phyloP scores from a whole-genome alignment of 352 stramenopile species.

The Thalassiosira allenii region DNA sequence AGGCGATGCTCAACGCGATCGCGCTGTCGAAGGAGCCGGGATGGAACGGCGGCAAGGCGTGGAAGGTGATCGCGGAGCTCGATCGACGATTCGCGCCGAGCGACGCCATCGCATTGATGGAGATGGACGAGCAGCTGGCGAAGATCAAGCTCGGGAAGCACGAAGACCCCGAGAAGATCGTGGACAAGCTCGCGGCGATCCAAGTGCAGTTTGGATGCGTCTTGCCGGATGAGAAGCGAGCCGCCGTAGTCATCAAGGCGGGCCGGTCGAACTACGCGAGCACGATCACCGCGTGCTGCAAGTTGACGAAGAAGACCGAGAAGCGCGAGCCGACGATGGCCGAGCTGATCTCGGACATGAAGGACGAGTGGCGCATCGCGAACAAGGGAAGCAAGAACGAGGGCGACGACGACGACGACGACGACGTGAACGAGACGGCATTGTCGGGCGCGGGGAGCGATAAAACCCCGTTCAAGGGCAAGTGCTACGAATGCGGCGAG shows the following conservation, averaged over 20 bases:
- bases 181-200: not conserved
- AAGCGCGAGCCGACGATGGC: not conserved
- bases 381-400: not conserved
- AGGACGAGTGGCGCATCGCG: not conserved
- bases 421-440: not conserved
- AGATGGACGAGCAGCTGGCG: not conserved
- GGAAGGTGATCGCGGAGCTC: not conserved
- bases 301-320: not conserved
- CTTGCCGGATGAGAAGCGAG: not conserved
- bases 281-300: not conserved
- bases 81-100: not conserved
- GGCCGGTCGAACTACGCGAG: not conserved
- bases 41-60: not conserved
- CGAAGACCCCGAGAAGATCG: not conserved
- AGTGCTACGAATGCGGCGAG: not conserved
- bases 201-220: not conserved
- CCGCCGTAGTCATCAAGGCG: not conserved
- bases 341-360: not conserved
- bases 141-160: not conserved
- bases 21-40: not conserved
- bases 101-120: not conserved
- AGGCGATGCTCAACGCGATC: not conserved
- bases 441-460: not conserved
- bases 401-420: not conserved
- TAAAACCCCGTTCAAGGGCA: not conserved